Evolutionary conservation across 2,329 filamentous ascomycete genomes (phyloP), one percentile per base, ranked within the genome.

Genomic region (Whalleya microplaca): DNA sequence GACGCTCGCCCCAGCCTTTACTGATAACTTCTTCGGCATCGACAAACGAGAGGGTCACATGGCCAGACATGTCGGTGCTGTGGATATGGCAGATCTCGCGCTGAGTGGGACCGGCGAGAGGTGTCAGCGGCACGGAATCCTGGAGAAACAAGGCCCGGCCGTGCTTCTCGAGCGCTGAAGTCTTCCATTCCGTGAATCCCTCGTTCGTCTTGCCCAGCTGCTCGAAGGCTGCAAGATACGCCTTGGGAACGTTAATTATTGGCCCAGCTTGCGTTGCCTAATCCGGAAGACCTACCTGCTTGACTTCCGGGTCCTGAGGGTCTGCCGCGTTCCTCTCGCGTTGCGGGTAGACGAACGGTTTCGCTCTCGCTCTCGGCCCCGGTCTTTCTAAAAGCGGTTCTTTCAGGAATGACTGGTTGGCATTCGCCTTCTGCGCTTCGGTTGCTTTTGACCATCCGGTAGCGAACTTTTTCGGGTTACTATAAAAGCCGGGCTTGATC

Each of bases 11-110:
- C 59, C 56, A 62, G 8, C 59, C 59, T 43, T 59, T 62, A 8
- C 52, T 52, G 20, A 62, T 59, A 8, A 62, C 59, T 23, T 62
- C 59, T n/a, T 59, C 59, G 4, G 59, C 59, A 20, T 62, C 59
- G 21, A 21, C 43, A 45, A 62, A 62, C 4, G 59, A 62, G 16
- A 62, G 56, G 0, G 59, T 62, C 23, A 57, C 56, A 14, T 62
- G 59, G 18, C 59, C 56, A 2, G 59, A 62, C 27, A 56, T 20
- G 27, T 62, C 59, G 3, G 59, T 56, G 21, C 37, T 43, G 27
- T 62, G 56, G 37, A 59, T 57, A 23, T 62, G 59, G 44, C 59
- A 59, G 40, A 62, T 55, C 48, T 62, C 59, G n/a, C 56, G 41
- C 12, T 20, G 19, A 16, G 51, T 51, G 5, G 56, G 53, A 12